A percentile compares a stretch with the other conserved stretches of the same genome.
phyloP scores from a whole-genome alignment of 768 basidiomycete genomes.

The Peribolospora kevripleyi region DNA sequence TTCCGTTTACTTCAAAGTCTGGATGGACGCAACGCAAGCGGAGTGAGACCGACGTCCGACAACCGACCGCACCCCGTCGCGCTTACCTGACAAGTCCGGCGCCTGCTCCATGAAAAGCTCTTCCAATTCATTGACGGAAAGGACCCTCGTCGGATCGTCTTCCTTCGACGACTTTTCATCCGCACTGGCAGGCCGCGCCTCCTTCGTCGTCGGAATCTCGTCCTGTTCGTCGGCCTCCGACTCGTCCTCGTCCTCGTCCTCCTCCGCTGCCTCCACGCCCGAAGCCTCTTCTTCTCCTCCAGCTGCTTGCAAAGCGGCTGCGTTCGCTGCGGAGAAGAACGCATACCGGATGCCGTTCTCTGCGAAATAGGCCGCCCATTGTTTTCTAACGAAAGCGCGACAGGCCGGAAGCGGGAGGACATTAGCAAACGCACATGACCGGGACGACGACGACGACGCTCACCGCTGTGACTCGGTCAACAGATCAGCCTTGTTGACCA shows the following conservation, averaged over 20 bases:
- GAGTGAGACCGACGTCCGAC: no score
- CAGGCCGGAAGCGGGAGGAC: no score
- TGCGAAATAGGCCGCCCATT: conserved; percentile 87
- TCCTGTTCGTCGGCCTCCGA: conserved; percentile 16
- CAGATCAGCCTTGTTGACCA: conserved; percentile 91
- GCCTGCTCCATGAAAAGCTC: conserved; percentile 47
- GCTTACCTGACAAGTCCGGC: conserved; percentile 42
- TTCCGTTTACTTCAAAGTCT: conserved; percentile 20
- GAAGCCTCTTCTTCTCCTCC: conserved; percentile 18
- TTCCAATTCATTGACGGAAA: conserved; percentile 71
- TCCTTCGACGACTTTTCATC: conserved; percentile 1
- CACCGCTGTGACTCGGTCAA: conserved; percentile 67
- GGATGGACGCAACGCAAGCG: no score
- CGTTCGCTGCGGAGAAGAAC: conserved; percentile 82
- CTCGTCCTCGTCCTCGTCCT: conserved; percentile 14
- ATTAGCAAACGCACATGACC: neutral
- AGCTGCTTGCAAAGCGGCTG: conserved; percentile 49
- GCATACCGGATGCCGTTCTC: conserved; percentile 47
- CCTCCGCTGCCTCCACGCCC: conserved; percentile 12
- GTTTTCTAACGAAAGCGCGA: conserved; percentile 25
- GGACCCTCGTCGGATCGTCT: conserved; percentile 37
- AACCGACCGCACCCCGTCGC: neutral
- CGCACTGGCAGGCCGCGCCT: neutral
- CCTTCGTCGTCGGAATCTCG: neutral
- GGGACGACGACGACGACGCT: conserved; percentile 5